Percentiles rank a stretch among this genome's conserved stretches.
These are phyloP conservation scores for Podospora comata DNA, from an alignment of 495 filamentous ascomycete genomes.

Conservation along the genomic window DNA sequence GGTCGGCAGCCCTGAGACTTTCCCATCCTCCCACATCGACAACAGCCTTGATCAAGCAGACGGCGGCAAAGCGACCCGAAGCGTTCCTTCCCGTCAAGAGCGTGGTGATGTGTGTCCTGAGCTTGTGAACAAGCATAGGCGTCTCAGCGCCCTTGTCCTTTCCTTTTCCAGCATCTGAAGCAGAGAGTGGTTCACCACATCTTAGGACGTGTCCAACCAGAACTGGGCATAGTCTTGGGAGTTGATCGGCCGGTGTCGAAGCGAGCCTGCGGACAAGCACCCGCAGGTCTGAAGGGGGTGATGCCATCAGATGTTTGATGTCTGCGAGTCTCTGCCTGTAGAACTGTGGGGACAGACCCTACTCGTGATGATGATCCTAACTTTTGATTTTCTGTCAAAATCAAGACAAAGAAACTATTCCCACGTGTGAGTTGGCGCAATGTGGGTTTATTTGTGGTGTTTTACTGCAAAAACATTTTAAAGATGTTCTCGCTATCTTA, in stretches of 20 bases:
- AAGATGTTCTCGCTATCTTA: background rate
- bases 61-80: conserved; percentile 71
- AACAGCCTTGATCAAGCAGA: conserved; percentile 73
- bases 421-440: background rate
- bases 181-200: conserved; percentile 57
- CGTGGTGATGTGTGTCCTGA: conserved; percentile 72
- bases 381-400: background rate
- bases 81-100: conserved; percentile 67
- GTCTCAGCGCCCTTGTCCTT: conserved; percentile 58
- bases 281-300: conserved; percentile 51
- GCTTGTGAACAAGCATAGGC: conserved; percentile 65
- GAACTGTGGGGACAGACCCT: background rate
- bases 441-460: background rate
- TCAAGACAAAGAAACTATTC: background rate
- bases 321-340: background rate
- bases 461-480: background rate
- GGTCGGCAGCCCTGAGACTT: conserved; percentile 61
- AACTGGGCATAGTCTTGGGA: conserved; percentile 59
- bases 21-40: conserved; percentile 81
- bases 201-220: conserved; percentile 60
- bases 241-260: conserved; percentile 58
- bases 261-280: conserved; percentile 66
- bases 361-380: background rate
- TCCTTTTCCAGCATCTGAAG: conserved; percentile 42
- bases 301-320: conserved; percentile 11